Evolutionary conservation across 2,329 filamentous ascomycete species (phyloP).

Genomic region (Alternaria triticimaculans): DNA sequence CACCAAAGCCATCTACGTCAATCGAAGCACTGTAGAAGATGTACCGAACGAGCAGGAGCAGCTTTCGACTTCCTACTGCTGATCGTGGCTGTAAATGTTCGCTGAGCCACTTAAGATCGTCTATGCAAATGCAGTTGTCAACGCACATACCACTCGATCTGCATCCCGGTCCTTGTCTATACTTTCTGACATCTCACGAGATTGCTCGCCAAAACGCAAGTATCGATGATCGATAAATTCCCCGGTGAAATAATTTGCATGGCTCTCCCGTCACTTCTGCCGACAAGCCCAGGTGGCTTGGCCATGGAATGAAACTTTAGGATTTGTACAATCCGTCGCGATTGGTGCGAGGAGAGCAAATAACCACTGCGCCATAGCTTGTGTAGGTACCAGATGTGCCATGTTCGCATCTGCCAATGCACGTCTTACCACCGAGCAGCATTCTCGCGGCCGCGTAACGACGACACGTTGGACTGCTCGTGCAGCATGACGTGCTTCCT

Average conservation of each 20-base stretch:
- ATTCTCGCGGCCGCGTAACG: slow-evolving; percentile 1
- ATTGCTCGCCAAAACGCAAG: neutral
- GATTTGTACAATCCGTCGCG: neutral
- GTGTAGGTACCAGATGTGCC: neutral
- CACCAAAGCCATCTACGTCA: slow-evolving; percentile 30
- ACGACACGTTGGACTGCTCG: slow-evolving; percentile 3
- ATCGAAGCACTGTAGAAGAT: slow-evolving; percentile 25
- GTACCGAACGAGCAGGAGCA: slow-evolving; percentile 3
- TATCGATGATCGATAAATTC: neutral
- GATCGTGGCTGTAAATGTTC: slow-evolving; percentile 5
- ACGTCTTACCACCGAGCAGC: neutral
- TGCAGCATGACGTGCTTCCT: slow-evolving; percentile 18
- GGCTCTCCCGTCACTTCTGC: neutral
- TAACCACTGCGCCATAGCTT: neutral
- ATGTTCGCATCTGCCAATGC: neutral
- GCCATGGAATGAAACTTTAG: neutral
- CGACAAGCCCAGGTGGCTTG: neutral
- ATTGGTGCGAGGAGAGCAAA: neutral
- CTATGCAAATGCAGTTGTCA: neutral
- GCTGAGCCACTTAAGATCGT: slow-evolving; percentile 1
- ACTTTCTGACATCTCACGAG: neutral
- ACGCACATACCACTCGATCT: slow-evolving; percentile 5
- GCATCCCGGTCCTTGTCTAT: neutral
- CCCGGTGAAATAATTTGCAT: neutral
- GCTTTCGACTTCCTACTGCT: neutral